Evolutionary conservation across 139 green algal species (phyloP), one percentile per base, ranked within the genome.

Genomic region (Volvox africanus): DNA sequence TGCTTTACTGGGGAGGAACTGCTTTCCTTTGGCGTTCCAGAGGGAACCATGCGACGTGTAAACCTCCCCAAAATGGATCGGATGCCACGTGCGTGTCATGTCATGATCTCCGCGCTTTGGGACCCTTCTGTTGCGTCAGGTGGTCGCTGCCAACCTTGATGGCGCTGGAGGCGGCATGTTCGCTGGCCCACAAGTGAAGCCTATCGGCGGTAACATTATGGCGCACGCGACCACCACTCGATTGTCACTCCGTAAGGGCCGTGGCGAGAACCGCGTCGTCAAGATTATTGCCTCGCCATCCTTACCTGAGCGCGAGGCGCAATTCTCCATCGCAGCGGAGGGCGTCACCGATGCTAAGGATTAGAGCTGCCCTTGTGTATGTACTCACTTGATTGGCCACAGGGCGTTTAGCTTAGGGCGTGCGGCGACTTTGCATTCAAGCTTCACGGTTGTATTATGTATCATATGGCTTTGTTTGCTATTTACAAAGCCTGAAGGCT

Each of bases 201-300:
- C 98, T 22, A 99, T 99, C 88, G 98, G 98, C 32, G 98, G 98
- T 80, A 99, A 99, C 94, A 99, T 99, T 94, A 99, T 99, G 97
- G 98, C 98, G n/a, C 98, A 99, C 93, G 98, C 98, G 32, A 98
- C 98, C n/a, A 99, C 98, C 33, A 99, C 98, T 1, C 94, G 98
- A 5, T 93, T 99, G 55, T 96, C 89, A 84, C 89, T 99, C 61
- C 97, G 97, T 88, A 99, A 99, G 92, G 98, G 97, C 0, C 88
- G 97, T 1, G 97, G 96, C 11, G 98, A 99, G 68, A 99, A 91
- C 87, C 88, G 95, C 17, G 89, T 94, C 5, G 93, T 88, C 71
- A 99, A 98, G 94, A 97, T 99, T 83, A 93, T 99, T 33, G 97
- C 96, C 35, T 99, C 96, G 0, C 98, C 98, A 0, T 97, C 92